These are phyloP conservation scores for Naganishia onofrii DNA, from an alignment of 768 basidiomycete genomes.

Conservation along the genomic window DNA sequence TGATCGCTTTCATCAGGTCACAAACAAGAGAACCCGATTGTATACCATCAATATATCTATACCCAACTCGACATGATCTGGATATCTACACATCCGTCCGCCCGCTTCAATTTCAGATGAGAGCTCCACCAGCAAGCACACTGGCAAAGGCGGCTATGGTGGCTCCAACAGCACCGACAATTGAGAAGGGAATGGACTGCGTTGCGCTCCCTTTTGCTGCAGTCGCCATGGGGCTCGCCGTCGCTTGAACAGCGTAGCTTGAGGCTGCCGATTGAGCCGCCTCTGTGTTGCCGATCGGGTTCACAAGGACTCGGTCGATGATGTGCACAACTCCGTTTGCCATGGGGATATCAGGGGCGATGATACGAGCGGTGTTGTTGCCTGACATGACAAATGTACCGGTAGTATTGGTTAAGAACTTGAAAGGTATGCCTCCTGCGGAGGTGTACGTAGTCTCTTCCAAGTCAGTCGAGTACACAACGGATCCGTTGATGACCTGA, in stretches of 20 bases:
- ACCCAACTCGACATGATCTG: no score
- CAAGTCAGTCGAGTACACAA: slow-evolving; percentile 63
- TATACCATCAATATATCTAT: no score
- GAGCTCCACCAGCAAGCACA: slow-evolving; percentile 33
- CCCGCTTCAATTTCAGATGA: no score
- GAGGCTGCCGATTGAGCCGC: slow-evolving; percentile 49
- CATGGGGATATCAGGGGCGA: slow-evolving; percentile 62
- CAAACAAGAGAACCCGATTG: no score
- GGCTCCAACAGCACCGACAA: slow-evolving; percentile 32
- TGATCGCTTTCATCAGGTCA: no score
- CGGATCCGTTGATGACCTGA: slow-evolving; percentile 70
- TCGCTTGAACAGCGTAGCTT: slow-evolving; percentile 38
- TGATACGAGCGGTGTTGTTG: slow-evolving; percentile 58
- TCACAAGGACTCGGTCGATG: slow-evolving; percentile 52
- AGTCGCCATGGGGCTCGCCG: slow-evolving; percentile 36
- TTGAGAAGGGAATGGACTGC: neutral
- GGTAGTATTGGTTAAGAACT: slow-evolving; percentile 59
- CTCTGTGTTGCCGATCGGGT: slow-evolving; percentile 44
- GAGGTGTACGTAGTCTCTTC: slow-evolving; percentile 56
- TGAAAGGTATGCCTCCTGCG: slow-evolving; percentile 61
- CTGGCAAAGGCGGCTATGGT: slow-evolving; percentile 35
- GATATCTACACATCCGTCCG: no score
- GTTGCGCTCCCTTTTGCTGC: slow-evolving; percentile 22
- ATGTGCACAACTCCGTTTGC: slow-evolving; percentile 69
- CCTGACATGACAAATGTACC: slow-evolving; percentile 61